A percentile compares a stretch with the other conserved stretches of the same genome.
phyloP scores from a whole-genome alignment of 768 basidiomycete genomes.

The Lepiota venenata region DNA sequence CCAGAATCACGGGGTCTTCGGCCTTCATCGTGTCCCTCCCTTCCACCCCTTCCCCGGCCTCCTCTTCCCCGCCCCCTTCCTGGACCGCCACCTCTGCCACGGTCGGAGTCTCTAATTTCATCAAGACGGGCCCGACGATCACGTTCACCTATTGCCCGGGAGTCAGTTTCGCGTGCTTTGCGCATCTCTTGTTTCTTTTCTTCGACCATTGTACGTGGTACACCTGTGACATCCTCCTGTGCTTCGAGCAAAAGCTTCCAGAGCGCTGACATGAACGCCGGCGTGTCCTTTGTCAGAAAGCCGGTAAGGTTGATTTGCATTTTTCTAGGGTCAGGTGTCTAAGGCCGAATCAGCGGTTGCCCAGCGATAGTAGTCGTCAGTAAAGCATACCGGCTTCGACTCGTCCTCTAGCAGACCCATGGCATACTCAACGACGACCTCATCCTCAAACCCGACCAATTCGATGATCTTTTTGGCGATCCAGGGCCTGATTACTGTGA shows the following conservation, averaged over 20 bases:
- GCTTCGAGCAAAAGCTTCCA: constrained; percentile 95
- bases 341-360: constrained; percentile 7
- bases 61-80: constrained; percentile 62
- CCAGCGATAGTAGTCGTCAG: background rate
- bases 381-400: constrained; percentile 66
- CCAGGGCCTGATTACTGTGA: constrained; percentile 92
- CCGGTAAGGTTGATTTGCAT: constrained; percentile 96
- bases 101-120: constrained; percentile 56
- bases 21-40: constrained; percentile 45
- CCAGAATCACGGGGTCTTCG: constrained; percentile 50
- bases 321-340: constrained; percentile 91
- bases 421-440: constrained; percentile 94
- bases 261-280: constrained; percentile 81
- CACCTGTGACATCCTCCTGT: constrained; percentile 82
- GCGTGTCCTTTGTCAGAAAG: constrained; percentile 85
- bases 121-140: constrained; percentile 68
- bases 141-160: constrained; percentile 63
- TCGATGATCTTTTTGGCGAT: constrained; percentile 90
- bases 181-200: constrained; percentile 91
- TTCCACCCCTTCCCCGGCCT: constrained; percentile 54
- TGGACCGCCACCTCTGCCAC: constrained; percentile 50
- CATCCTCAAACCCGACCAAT: constrained; percentile 92
- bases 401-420: constrained; percentile 92
- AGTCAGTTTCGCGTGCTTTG: constrained; percentile 59
- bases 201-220: constrained; percentile 87